Conservation (phyloP, 352 stramenopile genomes). For the Globisporangium paroecandrum region DNA sequence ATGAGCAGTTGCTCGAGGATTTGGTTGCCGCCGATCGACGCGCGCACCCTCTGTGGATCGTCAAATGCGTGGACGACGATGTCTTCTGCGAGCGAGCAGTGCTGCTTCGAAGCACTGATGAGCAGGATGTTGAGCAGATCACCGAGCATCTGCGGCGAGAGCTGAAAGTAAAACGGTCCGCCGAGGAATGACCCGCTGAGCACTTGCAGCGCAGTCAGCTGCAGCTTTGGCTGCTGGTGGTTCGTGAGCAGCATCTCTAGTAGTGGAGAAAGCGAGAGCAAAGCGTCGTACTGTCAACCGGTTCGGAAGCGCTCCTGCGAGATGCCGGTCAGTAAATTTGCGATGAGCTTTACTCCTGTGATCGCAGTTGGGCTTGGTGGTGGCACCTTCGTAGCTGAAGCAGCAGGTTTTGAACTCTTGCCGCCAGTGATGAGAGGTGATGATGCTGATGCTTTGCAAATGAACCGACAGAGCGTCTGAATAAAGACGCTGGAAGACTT, state of each 20-base stretch:
- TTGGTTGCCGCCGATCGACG: slow-evolving; percentile 49
- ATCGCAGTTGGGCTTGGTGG: slow-evolving; percentile 13
- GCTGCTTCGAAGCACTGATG: slow-evolving; percentile 40
- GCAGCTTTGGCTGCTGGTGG: slow-evolving; percentile 40
- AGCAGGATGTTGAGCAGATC: slow-evolving; percentile 66
- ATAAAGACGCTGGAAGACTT: slow-evolving; percentile 21
- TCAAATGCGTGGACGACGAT: slow-evolving; percentile 59
- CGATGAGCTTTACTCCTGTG: slow-evolving; percentile 42
- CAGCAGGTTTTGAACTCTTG: background rate
- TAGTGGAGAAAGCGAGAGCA: slow-evolving; percentile 27
- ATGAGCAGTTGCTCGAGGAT: slow-evolving; percentile 71
- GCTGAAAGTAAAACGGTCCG: slow-evolving; percentile 34
- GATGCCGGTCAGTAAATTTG: slow-evolving; percentile 38
- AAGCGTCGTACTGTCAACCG: slow-evolving; percentile 26
- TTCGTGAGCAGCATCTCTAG: slow-evolving; percentile 29
- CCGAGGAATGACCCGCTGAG: slow-evolving; percentile 35
- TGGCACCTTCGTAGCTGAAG: background rate
- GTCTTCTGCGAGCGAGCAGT: slow-evolving; percentile 35
- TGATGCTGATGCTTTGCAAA: background rate
- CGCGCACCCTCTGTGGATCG: slow-evolving; percentile 29
- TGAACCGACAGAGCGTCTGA: slow-evolving; percentile 19
- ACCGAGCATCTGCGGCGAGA: slow-evolving; percentile 49
- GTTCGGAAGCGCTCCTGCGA: slow-evolving; percentile 21
- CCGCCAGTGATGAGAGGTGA: background rate
- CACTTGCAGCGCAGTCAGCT: slow-evolving; percentile 41